Conservation (phyloP, 495 filamentous ascomycete genomes). For the Penicillium pancosmium region DNA sequence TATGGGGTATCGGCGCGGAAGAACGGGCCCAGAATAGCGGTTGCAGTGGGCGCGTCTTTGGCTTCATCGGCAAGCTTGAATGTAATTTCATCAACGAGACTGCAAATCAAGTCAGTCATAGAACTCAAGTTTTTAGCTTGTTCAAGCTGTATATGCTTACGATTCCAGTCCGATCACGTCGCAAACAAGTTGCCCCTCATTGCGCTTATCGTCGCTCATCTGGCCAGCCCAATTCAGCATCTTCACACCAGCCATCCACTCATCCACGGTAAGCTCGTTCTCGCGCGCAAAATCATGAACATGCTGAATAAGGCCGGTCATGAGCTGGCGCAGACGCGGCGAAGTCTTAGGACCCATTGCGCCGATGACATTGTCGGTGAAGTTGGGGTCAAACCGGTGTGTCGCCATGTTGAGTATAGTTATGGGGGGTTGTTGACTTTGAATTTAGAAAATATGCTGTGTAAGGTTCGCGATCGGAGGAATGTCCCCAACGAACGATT, state of each 20-base stretch:
- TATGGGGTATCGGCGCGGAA: constrained; percentile 70
- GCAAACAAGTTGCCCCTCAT: constrained; percentile 72
- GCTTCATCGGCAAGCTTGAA: constrained; percentile 60
- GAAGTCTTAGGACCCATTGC: constrained; percentile 68
- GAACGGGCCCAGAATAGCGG: constrained; percentile 77
- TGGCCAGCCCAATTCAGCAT: constrained; percentile 73
- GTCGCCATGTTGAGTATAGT: constrained; percentile 31
- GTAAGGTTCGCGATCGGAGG: not conserved
- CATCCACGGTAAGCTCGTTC: constrained; percentile 50
- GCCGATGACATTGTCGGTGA: constrained; percentile 71
- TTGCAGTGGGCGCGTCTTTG: constrained; percentile 60
- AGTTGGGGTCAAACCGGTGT: constrained; percentile 56
- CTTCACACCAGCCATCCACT: constrained; percentile 49
- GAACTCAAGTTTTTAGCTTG: too few species aligned
- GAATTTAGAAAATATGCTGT: not conserved
- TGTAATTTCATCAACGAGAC: constrained; percentile 76
- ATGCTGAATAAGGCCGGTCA: constrained; percentile 46
- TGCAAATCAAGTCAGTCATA: constrained; percentile 8
- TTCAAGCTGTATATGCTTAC: constrained; percentile 27
- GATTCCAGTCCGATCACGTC: constrained; percentile 76
- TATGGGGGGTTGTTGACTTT: not conserved
- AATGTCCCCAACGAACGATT: not conserved
- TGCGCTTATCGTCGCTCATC: constrained; percentile 70
- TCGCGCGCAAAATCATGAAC: constrained; percentile 54
- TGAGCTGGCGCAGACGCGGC: constrained; percentile 53